Base-by-base conservation (phyloP, 1,284 basidiomycete species). In the Dichomitus squalens region DNA sequence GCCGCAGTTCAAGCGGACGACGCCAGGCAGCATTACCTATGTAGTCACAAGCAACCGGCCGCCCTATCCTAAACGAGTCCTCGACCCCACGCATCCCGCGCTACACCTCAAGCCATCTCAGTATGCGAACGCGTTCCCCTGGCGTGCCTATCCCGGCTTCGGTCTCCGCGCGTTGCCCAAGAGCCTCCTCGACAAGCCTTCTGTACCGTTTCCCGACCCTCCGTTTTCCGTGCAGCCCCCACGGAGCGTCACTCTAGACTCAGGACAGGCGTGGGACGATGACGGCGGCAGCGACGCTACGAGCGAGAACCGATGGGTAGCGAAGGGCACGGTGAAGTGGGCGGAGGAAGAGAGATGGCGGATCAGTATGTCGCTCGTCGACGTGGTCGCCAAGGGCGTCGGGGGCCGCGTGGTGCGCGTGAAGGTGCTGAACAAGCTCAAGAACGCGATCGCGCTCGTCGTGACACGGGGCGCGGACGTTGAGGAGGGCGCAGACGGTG, bases 371-470 rank as follows among this genome's bases (percentile, higher is more conserved):
- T 70, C 72, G 49, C 52, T 73, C 41, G 39, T 64, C 53, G 58
- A 61, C 44, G 41, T 64, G 8, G 57, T 64, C 14, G 20, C 58
- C 43, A 66, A 61, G 54, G 35, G 50, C 64, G 46, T 61, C 55
- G 61, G 69, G 53, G 55, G 63, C 38, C 49, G 60, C 55, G 59
- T 65, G 18, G 36, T 66, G 16, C 65, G 66, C 9, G 54, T 55
- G 34, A 66, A 61, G 16, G 72, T 78, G 7, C 49, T 50, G 2
- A 65, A 62, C 36, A 74, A 71, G 53, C 54, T 81, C 29, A 78
- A 77, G 65, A 70, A 70, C 8, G 75, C 76, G 1, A 48, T 80
- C 23, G 68, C 67, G 27, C 66, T 79, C 31, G 73, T 81, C 40
- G 73, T 75, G 20, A 67, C 70, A 4, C 73, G 77, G 6, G 77